Evolutionary conservation across 1,139 yeast genomes (phyloP).

Genomic region (Pichia norvegensis): DNA sequence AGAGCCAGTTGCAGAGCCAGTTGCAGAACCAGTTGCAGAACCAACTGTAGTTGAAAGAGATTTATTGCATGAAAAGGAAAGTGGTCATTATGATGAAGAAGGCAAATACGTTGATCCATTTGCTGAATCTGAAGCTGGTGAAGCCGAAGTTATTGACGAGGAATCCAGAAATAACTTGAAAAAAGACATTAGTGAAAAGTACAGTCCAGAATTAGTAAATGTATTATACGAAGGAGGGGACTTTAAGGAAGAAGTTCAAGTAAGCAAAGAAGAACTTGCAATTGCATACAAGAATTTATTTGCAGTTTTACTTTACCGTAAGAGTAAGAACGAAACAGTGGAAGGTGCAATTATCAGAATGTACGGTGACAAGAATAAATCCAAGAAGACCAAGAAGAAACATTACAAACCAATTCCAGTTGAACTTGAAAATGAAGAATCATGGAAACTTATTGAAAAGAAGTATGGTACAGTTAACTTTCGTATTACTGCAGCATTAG

Average conservation of each 20-base stretch:
- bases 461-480: background rate
- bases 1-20: background rate
- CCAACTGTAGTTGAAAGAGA: background rate
- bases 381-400: background rate
- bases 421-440: background rate
- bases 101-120: background rate
- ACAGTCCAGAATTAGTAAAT: background rate
- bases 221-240: background rate
- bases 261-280: background rate
- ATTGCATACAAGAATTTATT: background rate
- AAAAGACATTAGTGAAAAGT: background rate
- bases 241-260: background rate
- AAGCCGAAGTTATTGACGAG: background rate
- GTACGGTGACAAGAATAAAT: background rate
- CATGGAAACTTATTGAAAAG: constrained; percentile 1
- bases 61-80: background rate
- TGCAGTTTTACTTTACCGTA: background rate
- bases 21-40: background rate
- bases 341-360: background rate
- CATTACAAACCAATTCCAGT: constrained; percentile 1
- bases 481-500: background rate
- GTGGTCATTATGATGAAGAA: background rate
- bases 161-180: background rate
- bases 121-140: background rate
- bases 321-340: background rate